phyloP scores from a whole-genome alignment of 2,329 filamentous ascomycete genomes.

The Epicoccum nigrum region DNA sequence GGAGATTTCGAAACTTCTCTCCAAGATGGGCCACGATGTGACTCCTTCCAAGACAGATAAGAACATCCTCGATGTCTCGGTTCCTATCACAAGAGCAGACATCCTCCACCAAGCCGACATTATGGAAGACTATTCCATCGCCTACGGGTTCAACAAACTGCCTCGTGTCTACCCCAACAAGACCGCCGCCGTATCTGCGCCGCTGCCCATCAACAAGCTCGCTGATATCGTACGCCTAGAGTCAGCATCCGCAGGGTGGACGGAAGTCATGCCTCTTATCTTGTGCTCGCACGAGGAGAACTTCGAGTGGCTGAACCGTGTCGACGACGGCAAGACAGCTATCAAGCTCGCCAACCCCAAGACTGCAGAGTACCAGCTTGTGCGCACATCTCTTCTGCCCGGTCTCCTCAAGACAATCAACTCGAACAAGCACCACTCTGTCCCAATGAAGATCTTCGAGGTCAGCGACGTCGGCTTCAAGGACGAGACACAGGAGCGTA shows the following conservation, averaged over 20 bases:
- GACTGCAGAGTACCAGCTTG: conserved; percentile 90
- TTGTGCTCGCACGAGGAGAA: conserved; percentile 98
- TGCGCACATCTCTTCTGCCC: conserved; percentile 83
- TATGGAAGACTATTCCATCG: conserved; percentile 97
- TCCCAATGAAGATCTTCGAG: conserved; percentile 93
- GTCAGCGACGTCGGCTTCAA: conserved; percentile 92
- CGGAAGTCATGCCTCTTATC: conserved; percentile 93
- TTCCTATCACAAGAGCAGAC: conserved; percentile 90
- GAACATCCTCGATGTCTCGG: conserved; percentile 74
- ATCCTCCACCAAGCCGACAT: conserved; percentile 96
- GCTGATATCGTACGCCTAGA: conserved; percentile 88
- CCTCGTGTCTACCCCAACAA: conserved; percentile 86
- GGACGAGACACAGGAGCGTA: conserved; percentile 79
- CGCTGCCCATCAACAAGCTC: conserved; percentile 91
- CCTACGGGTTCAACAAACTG: conserved; percentile 96
- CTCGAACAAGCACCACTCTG: conserved; percentile 86
- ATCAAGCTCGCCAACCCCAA: conserved; percentile 91
- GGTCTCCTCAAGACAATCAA: conserved; percentile 91
- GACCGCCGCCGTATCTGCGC: conserved; percentile 83
- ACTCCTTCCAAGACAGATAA: conserved; percentile 73
- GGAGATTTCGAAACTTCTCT: conserved; percentile 78
- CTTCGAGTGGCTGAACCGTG: conserved; percentile 91
- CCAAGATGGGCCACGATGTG: conserved; percentile 88
- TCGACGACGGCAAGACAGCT: conserved; percentile 82
- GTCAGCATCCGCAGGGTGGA: conserved; percentile 93